Conservation (phyloP, 805 yeast species). For the Yarrowia hollandica region DNA sequence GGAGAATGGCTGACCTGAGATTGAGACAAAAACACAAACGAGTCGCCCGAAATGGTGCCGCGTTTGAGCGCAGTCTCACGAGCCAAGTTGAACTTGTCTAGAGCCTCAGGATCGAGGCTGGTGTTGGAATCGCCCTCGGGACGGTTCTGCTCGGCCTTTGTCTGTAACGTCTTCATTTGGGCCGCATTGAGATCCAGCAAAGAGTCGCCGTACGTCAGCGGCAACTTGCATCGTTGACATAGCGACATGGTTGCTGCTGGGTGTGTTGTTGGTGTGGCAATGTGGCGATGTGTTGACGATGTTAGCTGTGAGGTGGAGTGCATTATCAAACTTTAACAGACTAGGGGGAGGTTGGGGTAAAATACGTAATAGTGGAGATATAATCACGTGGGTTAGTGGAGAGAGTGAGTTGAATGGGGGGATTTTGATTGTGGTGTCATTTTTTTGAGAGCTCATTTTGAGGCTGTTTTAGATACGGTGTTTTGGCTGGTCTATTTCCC, state of each 20-base stretch:
- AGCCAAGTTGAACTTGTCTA: not conserved
- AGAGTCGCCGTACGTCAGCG: slow-evolving; percentile 23
- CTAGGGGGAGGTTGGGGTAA: no score
- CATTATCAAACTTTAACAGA: slow-evolving; percentile 14
- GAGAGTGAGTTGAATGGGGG: no score
- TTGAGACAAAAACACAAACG: slow-evolving; percentile 19
- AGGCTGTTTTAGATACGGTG: no score
- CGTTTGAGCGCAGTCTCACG: not conserved
- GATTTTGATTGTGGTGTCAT: no score
- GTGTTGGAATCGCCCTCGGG: slow-evolving; percentile 8
- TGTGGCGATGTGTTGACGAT: not conserved
- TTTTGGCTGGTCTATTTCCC: no score
- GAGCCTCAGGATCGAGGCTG: not conserved
- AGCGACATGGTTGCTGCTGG: not conserved
- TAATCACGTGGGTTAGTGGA: not conserved
- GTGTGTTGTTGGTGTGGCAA: not conserved
- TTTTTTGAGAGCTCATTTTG: no score
- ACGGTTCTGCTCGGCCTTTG: slow-evolving; percentile 11
- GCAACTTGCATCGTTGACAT: slow-evolving; percentile 27
- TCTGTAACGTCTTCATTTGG: slow-evolving; percentile 19
- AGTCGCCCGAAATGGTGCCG: slow-evolving; percentile 6
- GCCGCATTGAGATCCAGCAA: slow-evolving; percentile 13
- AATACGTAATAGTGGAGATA: no score
- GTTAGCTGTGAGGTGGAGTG: not conserved
- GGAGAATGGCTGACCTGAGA: slow-evolving; percentile 5